phyloP scores from a whole-genome alignment of 1,284 basidiomycete genomes.

The Pterulicium gracile region DNA sequence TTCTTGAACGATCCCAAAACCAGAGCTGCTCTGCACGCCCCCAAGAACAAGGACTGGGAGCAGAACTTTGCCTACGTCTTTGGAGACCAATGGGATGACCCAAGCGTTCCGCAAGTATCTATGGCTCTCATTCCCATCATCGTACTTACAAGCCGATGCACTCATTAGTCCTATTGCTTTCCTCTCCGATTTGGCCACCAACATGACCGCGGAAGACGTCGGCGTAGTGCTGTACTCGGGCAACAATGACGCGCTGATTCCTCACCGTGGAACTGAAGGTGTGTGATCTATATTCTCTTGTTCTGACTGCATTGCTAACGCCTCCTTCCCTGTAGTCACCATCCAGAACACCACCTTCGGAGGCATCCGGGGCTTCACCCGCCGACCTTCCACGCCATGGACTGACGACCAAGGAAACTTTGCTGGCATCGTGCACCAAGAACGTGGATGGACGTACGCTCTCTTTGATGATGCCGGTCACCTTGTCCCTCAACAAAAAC shows the following conservation, averaged over 20 bases:
- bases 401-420: slow-evolving; percentile 43
- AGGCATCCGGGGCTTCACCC: slow-evolving; percentile 60
- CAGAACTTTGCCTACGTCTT: slow-evolving; percentile 38
- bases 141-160: slow-evolving; percentile 23
- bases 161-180: slow-evolving; percentile 46
- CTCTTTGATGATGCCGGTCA: slow-evolving; percentile 50
- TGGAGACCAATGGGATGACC: slow-evolving; percentile 22
- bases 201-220: slow-evolving; percentile 38
- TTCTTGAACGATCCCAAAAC: slow-evolving; percentile 52
- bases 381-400: slow-evolving; percentile 56
- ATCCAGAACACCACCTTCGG: slow-evolving; percentile 75
- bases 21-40: slow-evolving; percentile 55
- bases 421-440: slow-evolving; percentile 62
- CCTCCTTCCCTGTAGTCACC: slow-evolving; percentile 29
- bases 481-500: slow-evolving; percentile 37
- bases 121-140: not conserved
- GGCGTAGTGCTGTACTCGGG: slow-evolving; percentile 52
- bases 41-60: slow-evolving; percentile 50
- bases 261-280: slow-evolving; percentile 60
- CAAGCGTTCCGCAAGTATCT: slow-evolving; percentile 32
- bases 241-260: slow-evolving; percentile 55
- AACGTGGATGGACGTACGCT: slow-evolving; percentile 54
- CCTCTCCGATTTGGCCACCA: slow-evolving; percentile 51
- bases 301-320: not conserved
- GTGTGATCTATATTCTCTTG: slow-evolving; percentile 12